Evolutionary conservation across 805 yeast species (phyloP).

Genomic region (Starmerella asiatica): DNA sequence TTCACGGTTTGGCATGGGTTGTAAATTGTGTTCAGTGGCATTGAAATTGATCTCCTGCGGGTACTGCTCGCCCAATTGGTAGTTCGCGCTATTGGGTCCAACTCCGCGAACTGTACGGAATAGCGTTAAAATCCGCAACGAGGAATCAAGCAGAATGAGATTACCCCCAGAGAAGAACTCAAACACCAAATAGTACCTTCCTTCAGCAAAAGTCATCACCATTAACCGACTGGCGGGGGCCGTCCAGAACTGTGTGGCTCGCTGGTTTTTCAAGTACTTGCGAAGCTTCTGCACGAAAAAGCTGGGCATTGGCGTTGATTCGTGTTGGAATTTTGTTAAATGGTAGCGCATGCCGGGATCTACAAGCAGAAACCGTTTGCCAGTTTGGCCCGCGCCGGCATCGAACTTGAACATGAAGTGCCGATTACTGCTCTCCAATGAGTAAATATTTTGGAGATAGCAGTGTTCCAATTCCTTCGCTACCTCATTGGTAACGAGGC

Average conservation of each 20-base stretch:
- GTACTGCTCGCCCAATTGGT: constrained; percentile 66
- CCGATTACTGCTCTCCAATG: constrained; percentile 53
- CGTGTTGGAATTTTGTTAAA: constrained; percentile 65
- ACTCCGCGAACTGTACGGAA: constrained; percentile 56
- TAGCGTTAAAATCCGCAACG: constrained; percentile 51
- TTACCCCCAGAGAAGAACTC: constrained; percentile 96
- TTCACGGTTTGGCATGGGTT: constrained; percentile 43
- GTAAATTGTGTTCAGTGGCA: background rate
- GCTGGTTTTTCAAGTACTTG: constrained; percentile 68
- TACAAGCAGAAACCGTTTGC: constrained; percentile 57
- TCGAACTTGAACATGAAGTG: constrained; percentile 71
- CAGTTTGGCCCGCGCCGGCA: constrained; percentile 44
- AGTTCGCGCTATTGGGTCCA: constrained; percentile 42
- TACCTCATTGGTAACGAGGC: constrained; percentile 56
- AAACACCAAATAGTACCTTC: constrained; percentile 56
- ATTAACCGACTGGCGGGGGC: constrained; percentile 71
- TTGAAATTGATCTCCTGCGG: constrained; percentile 22
- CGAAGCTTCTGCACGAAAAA: constrained; percentile 75
- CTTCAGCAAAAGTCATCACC: constrained; percentile 75
- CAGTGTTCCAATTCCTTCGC: constrained; percentile 43
- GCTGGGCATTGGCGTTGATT: constrained; percentile 69
- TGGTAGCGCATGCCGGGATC: constrained; percentile 82
- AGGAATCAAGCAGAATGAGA: constrained; percentile 59
- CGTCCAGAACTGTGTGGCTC: constrained; percentile 60
- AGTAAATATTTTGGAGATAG: constrained; percentile 74